These are phyloP conservation scores for Diaporthe australafricana DNA, from an alignment of 2,329 filamentous ascomycete genomes.

Conservation along the genomic window DNA sequence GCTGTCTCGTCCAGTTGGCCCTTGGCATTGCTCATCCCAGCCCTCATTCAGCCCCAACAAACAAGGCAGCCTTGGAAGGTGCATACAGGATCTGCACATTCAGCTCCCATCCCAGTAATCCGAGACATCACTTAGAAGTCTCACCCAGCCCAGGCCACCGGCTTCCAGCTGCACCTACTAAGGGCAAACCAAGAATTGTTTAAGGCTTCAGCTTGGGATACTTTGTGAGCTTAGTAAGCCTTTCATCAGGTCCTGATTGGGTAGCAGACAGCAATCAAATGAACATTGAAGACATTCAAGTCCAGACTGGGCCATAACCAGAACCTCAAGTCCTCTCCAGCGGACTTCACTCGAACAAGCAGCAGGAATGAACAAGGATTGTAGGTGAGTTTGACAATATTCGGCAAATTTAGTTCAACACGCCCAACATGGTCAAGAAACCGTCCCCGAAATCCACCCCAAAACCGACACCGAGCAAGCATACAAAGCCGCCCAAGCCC, in stretches of 20 bases:
- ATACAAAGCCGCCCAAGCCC: too few species aligned
- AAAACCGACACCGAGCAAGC: too few species aligned
- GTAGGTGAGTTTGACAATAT: too few species aligned
- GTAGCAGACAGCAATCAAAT: background rate
- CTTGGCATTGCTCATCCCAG: constrained; percentile 16
- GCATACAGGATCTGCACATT: background rate
- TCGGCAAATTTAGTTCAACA: too few species aligned
- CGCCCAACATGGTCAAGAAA: too few species aligned
- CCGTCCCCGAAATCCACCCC: too few species aligned
- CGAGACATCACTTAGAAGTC: background rate
- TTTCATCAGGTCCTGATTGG: background rate
- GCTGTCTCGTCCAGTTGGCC: background rate
- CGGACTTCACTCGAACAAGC: background rate
- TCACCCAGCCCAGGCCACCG: background rate
- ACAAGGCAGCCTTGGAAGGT: background rate
- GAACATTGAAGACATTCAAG: background rate
- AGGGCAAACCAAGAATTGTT: background rate
- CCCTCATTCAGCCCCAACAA: background rate
- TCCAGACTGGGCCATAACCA: background rate
- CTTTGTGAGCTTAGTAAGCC: background rate
- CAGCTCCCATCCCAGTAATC: background rate
- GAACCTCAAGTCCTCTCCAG: too few species aligned
- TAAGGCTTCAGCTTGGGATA: background rate
- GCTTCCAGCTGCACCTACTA: too few species aligned
- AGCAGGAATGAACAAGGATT: too few species aligned